These are phyloP conservation scores for Yarrowia sp. DNA, from an alignment of 805 yeast genomes.

Conservation along the genomic window DNA sequence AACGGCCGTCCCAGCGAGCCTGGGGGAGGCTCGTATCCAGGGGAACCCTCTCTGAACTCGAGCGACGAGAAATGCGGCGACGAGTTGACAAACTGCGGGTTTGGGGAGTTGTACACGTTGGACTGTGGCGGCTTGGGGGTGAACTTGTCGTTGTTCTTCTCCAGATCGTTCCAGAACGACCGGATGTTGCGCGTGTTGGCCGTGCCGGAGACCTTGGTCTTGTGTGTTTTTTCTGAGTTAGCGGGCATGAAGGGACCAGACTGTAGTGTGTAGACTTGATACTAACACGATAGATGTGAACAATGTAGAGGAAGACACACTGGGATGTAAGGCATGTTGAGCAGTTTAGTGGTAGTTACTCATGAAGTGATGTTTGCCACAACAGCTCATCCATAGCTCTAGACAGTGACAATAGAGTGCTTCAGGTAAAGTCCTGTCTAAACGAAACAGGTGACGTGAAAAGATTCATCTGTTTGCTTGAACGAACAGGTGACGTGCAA, in stretches of 20 bases:
- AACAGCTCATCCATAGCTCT: too few relatives aligned
- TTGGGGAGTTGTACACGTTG: conserved; percentile 37
- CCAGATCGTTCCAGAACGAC: conserved; percentile 36
- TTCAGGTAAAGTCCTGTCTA: too few relatives aligned
- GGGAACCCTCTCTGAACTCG: conserved; percentile 29
- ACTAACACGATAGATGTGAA: too few relatives aligned
- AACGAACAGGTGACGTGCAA: too few relatives aligned
- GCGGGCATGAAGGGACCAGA: not conserved
- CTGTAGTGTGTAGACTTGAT: too few relatives aligned
- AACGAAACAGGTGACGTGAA: too few relatives aligned
- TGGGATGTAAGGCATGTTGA: too few relatives aligned
- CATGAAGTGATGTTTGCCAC: too few relatives aligned
- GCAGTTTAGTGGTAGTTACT: too few relatives aligned
- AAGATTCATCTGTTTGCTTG: too few relatives aligned
- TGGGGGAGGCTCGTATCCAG: conserved; percentile 35
- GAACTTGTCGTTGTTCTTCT: conserved; percentile 33
- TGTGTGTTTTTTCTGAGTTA: conserved; percentile 26
- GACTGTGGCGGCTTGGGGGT: conserved; percentile 35
- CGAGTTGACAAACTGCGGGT: conserved; percentile 38
- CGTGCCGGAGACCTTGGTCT: conserved; percentile 21
- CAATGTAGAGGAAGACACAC: too few relatives aligned
- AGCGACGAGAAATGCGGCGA: conserved; percentile 35
- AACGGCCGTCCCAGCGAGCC: conserved; percentile 28
- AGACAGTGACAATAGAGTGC: too few relatives aligned
- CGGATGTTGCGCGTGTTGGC: conserved; percentile 38